These are phyloP conservation scores for Canavalia ensiformis DNA, from an alignment of 306 rosid species.

Conservation along the genomic window DNA sequence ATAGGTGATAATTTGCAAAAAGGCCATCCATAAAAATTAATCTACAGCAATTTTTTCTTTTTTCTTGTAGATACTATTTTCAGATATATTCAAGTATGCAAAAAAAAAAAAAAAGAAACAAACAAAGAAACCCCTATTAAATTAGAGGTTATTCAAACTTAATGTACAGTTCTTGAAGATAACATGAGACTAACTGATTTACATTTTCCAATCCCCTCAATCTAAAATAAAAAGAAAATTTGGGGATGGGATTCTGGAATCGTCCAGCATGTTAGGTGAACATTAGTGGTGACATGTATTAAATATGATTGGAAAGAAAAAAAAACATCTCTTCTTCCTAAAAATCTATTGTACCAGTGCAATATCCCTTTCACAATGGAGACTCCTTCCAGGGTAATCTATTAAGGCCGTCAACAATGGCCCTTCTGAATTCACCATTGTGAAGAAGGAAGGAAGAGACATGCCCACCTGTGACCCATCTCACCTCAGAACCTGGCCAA, in stretches of 20 bases:
- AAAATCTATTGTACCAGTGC: not conserved
- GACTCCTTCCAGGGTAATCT: not conserved
- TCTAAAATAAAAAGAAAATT: not conserved
- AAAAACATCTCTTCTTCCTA: not conserved
- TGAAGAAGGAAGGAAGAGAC: not conserved
- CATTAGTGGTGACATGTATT: not conserved
- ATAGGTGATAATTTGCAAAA: not conserved
- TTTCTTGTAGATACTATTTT: not conserved
- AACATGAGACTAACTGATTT: not conserved
- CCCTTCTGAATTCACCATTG: not conserved
- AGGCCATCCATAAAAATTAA: not conserved
- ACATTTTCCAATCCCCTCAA: not conserved
- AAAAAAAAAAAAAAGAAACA: not conserved
- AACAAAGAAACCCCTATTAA: not conserved
- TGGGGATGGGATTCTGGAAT: not conserved
- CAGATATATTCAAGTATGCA: not conserved
- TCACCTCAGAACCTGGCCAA: not conserved
- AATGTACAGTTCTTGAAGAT: not conserved
- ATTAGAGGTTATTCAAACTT: not conserved
- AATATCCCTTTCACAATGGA: not conserved
- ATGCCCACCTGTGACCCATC: conserved; percentile 8
- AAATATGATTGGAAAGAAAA: not conserved
- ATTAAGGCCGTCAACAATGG: not conserved
- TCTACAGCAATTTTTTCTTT: not conserved
- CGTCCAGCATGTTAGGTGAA: not conserved